Base-by-base conservation (phyloP, 1,284 basidiomycete species). In the Volvariella volvacea region DNA sequence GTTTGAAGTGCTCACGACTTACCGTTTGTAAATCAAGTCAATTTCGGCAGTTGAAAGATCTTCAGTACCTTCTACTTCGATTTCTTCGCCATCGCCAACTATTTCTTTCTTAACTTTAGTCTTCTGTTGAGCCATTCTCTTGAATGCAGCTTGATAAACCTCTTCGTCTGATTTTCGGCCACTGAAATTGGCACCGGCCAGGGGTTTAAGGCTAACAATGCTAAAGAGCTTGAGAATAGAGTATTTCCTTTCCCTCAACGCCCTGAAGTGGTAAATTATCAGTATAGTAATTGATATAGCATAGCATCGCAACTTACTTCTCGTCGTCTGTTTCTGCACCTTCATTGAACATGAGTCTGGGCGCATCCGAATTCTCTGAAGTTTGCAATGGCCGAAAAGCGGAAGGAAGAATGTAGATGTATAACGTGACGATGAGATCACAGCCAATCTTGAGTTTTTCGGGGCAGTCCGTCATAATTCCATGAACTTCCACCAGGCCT, bases 21-120 rank as follows among this genome's bases (percentile, higher is more conserved):
- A 90, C 89, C 79, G 86, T 57, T 79, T 78, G 56, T 92, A 94
- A 39, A 94, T 93, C 43, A 79, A 63, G 51, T 88, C 78, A 32
- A 94, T 63, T 52, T 92, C 85, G 54, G 83, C 81, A 39, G 85
- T 83, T 7, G 80, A 78, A 42, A 94, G 66, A 44, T 89, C 83
- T 57, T 91, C 89, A 4, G 74, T 81, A 45, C 88, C 83, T 42
- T 88, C 86, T 1, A 83, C 77, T 57, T 85, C 83, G 14, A 83
- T 69, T 54, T 82, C 74, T 61, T 85, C 77, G 20, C 77, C 76
- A 53, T 83, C 79, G 1, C 78, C 81, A 2, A 80, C 78, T 33
- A 81, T 69, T 52, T 84, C 80, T 7, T 64, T 76, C 44, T 63
- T 58, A 41, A 65, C 68, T 46, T 71, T 70, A 3, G 53, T 47